Conservation (phyloP, 1,284 basidiomycete species). For the Microbotryum intermedium region DNA sequence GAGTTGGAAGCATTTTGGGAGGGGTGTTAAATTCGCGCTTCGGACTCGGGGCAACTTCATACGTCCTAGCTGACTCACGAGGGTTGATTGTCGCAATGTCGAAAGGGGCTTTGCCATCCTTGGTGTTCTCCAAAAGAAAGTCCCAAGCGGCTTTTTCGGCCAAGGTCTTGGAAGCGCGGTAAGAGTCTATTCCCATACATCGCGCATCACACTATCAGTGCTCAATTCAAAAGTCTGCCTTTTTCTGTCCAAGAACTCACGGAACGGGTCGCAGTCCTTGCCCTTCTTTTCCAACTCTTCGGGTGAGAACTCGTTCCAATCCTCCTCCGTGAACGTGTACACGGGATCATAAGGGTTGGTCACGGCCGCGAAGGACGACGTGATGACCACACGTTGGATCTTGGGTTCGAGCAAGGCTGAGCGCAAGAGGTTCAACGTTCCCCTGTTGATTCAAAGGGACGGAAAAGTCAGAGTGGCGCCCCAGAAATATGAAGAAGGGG, state of each 20-base stretch:
- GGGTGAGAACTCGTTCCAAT: constrained; percentile 30
- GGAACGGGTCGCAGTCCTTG: constrained; percentile 19
- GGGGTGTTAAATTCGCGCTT: neutral
- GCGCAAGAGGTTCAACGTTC: constrained; percentile 42
- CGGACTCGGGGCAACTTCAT: constrained; percentile 23
- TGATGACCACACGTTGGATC: constrained; percentile 44
- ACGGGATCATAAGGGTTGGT: constrained; percentile 22
- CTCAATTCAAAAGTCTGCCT: too few species aligned
- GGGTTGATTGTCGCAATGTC: constrained; percentile 21
- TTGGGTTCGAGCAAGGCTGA: constrained; percentile 34
- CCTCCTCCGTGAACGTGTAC: constrained; percentile 30
- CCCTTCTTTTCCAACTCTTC: constrained; percentile 31
- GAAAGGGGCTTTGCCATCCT: constrained; percentile 23
- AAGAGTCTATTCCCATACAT: constrained; percentile 3
- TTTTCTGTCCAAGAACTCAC: neutral
- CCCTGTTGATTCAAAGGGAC: constrained; percentile 12
- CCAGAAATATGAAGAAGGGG: too few species aligned
- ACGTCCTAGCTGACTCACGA: constrained; percentile 9
- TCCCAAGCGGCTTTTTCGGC: constrained; percentile 34
- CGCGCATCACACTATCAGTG: too few species aligned
- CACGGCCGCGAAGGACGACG: constrained; percentile 43
- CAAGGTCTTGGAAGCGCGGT: constrained; percentile 26
- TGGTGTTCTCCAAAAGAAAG: constrained; percentile 26
- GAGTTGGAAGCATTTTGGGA: neutral
- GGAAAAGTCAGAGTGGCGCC: too few species aligned